phyloP scores from a whole-genome alignment of 306 rosid genomes.

The Medicago truncatula region MtrunA17r5.0-ANR NC_053047.1:32011001-32011500 shows the following conservation, averaged over 20 bases:
- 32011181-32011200: slow-evolving; percentile 79
- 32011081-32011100: slow-evolving; percentile 50
- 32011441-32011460: slow-evolving; percentile 46
- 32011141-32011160: slow-evolving; percentile 50
- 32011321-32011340: slow-evolving; percentile 82
- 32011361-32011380: slow-evolving; percentile 56
- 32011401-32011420: slow-evolving; percentile 69
- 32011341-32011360: slow-evolving; percentile 68
- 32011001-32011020: slow-evolving; percentile 85
- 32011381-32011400: slow-evolving; percentile 58
- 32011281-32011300: slow-evolving; percentile 65
- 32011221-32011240: slow-evolving; percentile 55
- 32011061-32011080: neutral
- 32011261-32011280: slow-evolving; percentile 54
- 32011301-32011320: slow-evolving; percentile 74
- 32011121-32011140: slow-evolving; percentile 74
- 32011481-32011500: neutral
- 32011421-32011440: slow-evolving; percentile 62
- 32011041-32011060: slow-evolving; percentile 56
- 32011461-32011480: slow-evolving; percentile 60
- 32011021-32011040: slow-evolving; percentile 77
- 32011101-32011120: slow-evolving; percentile 83
- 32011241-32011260: slow-evolving; percentile 69
- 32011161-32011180: slow-evolving; percentile 47
- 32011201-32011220: slow-evolving; percentile 57